phyloP scores from a whole-genome alignment of 208 protist species.

The Novymonas esmeraldas region DNA sequence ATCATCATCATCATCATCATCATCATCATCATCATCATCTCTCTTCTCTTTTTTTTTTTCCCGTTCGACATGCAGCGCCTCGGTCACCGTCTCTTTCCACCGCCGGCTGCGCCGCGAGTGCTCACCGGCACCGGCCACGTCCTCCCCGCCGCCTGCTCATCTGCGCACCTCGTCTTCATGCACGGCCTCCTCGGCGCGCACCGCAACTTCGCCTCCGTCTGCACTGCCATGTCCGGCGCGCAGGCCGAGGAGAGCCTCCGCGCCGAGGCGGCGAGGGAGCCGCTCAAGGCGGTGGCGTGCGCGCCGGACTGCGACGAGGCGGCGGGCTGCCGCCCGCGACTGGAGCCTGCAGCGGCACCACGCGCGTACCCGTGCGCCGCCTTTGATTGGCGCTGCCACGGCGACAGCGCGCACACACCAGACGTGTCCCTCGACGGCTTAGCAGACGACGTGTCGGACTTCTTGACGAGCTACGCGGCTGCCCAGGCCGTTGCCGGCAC shows the following conservation, averaged over 20 bases:
- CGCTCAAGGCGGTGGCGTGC: slow-evolving; percentile 13
- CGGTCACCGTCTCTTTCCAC: slow-evolving; percentile 21
- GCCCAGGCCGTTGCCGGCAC: too few relatives aligned
- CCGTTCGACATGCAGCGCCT: slow-evolving; percentile 18
- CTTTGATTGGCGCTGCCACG: slow-evolving; percentile 63
- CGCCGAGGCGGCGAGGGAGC: slow-evolving; percentile 24
- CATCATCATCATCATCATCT: too few relatives aligned
- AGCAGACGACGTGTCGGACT: slow-evolving; percentile 42
- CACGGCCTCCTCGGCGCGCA: slow-evolving; percentile 49
- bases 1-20: too few relatives aligned
- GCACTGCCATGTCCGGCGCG: slow-evolving; percentile 31
- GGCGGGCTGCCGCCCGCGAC: slow-evolving; percentile 3
- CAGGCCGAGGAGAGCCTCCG: slow-evolving; percentile 24
- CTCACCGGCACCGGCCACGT: slow-evolving; percentile 15
- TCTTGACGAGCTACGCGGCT: slow-evolving; percentile 26
- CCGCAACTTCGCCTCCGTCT: slow-evolving; percentile 46
- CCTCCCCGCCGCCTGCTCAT: slow-evolving; percentile 22
- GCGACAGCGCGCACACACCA: slow-evolving; percentile 37
- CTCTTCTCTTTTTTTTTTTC: background rate
- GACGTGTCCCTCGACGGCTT: slow-evolving; percentile 45
- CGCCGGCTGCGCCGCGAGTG: slow-evolving; percentile 10
- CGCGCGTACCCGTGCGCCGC: slow-evolving; percentile 32
- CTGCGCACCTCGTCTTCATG: slow-evolving; percentile 46
- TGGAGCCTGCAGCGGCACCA: slow-evolving; percentile 4
- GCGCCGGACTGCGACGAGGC: slow-evolving; percentile 5